phyloP scores from a whole-genome alignment of 805 yeast species.

The Komagataella ulmi region DNA sequence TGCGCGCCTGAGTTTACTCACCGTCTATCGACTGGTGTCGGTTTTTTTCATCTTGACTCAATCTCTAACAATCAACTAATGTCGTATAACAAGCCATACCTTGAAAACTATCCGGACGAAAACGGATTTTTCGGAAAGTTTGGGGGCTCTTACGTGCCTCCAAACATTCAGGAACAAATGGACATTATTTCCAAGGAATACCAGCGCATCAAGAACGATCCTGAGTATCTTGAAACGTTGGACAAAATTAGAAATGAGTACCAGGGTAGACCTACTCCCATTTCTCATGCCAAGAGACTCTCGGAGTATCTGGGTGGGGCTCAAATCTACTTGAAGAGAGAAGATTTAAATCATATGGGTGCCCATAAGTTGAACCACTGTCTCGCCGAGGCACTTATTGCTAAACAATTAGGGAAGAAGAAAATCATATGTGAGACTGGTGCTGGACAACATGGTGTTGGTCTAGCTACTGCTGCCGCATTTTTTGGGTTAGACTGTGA shows the following conservation, averaged over 20 bases:
- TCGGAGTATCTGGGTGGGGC: conserved; percentile 3
- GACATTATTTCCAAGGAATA: conserved; percentile 3
- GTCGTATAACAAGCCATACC: conserved; percentile 3
- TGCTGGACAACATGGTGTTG: conserved; percentile 39
- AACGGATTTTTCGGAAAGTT: conserved; percentile 5
- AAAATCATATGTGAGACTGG: conserved; percentile 34
- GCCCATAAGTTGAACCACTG: conserved; percentile 35
- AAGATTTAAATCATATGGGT: conserved; percentile 28
- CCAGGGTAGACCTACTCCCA: conserved; percentile 6
- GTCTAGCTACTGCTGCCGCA: conserved; percentile 36
- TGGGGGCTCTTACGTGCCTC: conserved; percentile 6
- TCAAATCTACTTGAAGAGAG: conserved; percentile 3
- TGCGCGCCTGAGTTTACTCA: not conserved
- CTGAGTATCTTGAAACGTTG: conserved; percentile 4
- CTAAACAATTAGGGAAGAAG: conserved; percentile 29
- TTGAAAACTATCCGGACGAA: conserved; percentile 5
- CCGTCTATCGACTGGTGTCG: not conserved
- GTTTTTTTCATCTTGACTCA: not conserved
- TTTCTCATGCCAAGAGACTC: conserved; percentile 4
- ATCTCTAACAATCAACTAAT: not conserved
- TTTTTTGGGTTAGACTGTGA: conserved; percentile 13
- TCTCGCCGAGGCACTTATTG: conserved; percentile 28
- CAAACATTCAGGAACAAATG: conserved; percentile 3
- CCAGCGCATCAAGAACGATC: conserved; percentile 1
- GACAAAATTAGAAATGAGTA: conserved; percentile 4